Evolutionary conservation across 371 early-diverging fungal genomes (phyloP).

Genomic region (Actinomortierella ambigua): DNA sequence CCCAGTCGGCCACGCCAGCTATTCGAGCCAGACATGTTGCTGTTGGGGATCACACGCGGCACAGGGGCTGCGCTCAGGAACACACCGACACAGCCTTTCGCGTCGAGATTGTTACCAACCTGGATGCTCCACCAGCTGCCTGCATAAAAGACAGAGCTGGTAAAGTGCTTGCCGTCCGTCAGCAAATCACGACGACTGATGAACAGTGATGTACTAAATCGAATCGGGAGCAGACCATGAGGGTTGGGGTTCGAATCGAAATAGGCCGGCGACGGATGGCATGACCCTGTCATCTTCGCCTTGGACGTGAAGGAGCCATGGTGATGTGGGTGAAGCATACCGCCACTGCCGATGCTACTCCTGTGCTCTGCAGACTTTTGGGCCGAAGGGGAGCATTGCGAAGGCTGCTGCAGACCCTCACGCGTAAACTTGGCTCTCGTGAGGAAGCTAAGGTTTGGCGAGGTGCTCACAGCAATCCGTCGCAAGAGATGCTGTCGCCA

Average conservation of each 20-base stretch:
- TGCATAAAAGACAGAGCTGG: conserved; percentile 39
- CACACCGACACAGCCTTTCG: conserved; percentile 29
- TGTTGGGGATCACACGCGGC: conserved; percentile 23
- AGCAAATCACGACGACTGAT: conserved; percentile 41
- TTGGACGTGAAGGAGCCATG: too few species aligned
- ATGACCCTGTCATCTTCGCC: too few species aligned
- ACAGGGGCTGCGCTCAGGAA: conserved; percentile 27
- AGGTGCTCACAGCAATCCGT: conserved; percentile 28
- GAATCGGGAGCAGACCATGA: conserved; percentile 37
- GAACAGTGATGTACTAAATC: conserved; percentile 41
- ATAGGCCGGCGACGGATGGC: too few species aligned
- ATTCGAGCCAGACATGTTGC: too few species aligned
- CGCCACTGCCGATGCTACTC: too few species aligned
- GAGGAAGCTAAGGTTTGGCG: conserved; percentile 12
- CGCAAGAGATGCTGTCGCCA: conserved; percentile 40
- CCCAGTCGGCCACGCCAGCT: too few species aligned
- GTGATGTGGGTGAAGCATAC: too few species aligned
- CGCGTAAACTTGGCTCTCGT: background rate
- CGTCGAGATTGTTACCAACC: conserved; percentile 31
- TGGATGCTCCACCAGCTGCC: conserved; percentile 48
- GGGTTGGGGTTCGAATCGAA: conserved; percentile 12
- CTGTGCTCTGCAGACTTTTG: too few species aligned
- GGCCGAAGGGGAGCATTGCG: too few species aligned
- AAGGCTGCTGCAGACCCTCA: too few species aligned
- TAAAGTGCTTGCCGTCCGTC: conserved; percentile 44